phyloP scores from a whole-genome alignment of 2,329 filamentous ascomycete species.

The Sporothrix pseudoabietina region DNA sequence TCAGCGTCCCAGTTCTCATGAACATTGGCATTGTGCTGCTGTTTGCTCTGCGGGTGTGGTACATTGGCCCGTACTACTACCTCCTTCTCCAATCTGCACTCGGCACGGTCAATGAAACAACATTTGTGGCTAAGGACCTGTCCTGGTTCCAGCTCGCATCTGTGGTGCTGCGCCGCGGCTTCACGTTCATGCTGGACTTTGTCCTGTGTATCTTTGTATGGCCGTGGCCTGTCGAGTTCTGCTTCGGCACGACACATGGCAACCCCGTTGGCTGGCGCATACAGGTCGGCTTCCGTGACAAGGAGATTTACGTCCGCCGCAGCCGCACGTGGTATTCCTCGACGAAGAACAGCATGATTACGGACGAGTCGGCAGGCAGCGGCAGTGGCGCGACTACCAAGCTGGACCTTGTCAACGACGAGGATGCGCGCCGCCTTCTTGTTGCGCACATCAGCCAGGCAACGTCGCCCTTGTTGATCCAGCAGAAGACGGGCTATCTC shows the following conservation, averaged over 20 bases:
- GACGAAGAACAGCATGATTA: constrained; percentile 12
- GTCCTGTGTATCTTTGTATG: constrained; percentile 67
- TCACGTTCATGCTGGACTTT: constrained; percentile 74
- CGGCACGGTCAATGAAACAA: constrained; percentile 67
- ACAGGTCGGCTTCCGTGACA: constrained; percentile 71
- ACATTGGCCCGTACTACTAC: constrained; percentile 73
- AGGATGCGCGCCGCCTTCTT: constrained; percentile 59
- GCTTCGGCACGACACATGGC: constrained; percentile 58
- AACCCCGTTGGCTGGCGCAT: constrained; percentile 74
- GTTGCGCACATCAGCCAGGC: constrained; percentile 66
- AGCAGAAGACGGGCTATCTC: constrained; percentile 82
- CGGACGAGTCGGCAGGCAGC: background rate
- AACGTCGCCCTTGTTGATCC: constrained; percentile 66
- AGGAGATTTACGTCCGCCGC: constrained; percentile 79
- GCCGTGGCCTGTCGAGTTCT: constrained; percentile 74
- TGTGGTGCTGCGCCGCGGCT: constrained; percentile 61
- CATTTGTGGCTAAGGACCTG: constrained; percentile 60
- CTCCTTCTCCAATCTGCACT: constrained; percentile 64
- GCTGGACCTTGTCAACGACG: constrained; percentile 53
- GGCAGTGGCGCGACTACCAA: constrained; percentile 42
- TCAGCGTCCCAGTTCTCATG: constrained; percentile 74
- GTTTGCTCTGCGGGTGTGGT: constrained; percentile 68
- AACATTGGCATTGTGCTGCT: constrained; percentile 68
- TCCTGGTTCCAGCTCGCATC: constrained; percentile 59
- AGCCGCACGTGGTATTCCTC: constrained; percentile 70